These are phyloP conservation scores for Nitzschia putrida DNA, from an alignment of 108 stramenopile species.

Conservation along the genomic window DNA sequence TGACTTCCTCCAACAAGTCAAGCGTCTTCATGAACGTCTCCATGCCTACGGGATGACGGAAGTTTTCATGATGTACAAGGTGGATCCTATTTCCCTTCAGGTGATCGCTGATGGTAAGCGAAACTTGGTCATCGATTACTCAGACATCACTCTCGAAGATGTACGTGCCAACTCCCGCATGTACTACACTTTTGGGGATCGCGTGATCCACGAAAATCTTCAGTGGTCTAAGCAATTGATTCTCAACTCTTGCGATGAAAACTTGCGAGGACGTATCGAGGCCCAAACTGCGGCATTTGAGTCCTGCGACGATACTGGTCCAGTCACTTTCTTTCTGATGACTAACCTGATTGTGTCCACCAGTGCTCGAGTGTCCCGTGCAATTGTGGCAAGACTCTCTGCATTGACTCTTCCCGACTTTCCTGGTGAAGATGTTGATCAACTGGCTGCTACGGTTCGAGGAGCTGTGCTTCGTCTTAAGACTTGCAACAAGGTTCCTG, in stretches of 20 bases:
- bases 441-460: slow-evolving; percentile 1
- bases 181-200: not conserved
- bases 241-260: too few species aligned
- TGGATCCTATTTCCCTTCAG: not conserved
- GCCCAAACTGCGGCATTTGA: too few species aligned
- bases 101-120: too few species aligned
- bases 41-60: not conserved
- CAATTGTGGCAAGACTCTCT: not conserved
- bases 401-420: not conserved
- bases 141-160: not conserved
- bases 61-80: not conserved
- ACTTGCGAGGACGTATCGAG: too few species aligned
- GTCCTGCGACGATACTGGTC: too few species aligned
- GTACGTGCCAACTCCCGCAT: slow-evolving; percentile 1
- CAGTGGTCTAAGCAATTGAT: slow-evolving; percentile 5
- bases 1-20: slow-evolving; percentile 6
- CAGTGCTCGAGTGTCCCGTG: not conserved
- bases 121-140: not conserved
- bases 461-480: not conserved
- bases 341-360: not conserved
- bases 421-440: not conserved
- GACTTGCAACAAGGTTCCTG: not conserved
- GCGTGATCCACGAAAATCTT: slow-evolving; percentile 6
- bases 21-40: not conserved
- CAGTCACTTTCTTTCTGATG: not conserved